phyloP scores from a whole-genome alignment of 2,329 filamentous ascomycete species.

The Cytospora schulzeri region DNA sequence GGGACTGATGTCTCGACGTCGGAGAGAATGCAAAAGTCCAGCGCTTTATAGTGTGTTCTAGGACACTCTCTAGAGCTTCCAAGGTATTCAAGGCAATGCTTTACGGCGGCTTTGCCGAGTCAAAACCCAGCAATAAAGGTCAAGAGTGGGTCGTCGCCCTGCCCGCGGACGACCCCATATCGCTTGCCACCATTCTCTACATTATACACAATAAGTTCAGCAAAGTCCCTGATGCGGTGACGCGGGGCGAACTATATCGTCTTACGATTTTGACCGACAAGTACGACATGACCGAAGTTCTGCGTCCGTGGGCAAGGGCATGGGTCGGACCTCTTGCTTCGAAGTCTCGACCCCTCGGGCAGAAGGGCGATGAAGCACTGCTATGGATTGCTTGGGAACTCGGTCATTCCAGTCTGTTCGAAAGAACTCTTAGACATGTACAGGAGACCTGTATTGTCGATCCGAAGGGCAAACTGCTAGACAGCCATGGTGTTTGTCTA shows the following conservation, averaged over 20 bases:
- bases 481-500: not conserved
- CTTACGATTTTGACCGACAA: conserved; percentile 37
- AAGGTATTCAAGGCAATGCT: not conserved
- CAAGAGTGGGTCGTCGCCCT: conserved; percentile 35
- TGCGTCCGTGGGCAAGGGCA: not conserved
- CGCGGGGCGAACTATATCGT: conserved; percentile 33
- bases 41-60: not conserved
- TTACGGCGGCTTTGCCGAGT: not conserved
- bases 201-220: conserved; percentile 37
- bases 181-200: conserved; percentile 35
- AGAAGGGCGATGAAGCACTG: not conserved
- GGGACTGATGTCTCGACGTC: not conserved
- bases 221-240: conserved; percentile 31
- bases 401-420: not conserved
- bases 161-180: conserved; percentile 36
- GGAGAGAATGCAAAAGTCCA: not conserved
- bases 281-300: conserved; percentile 34
- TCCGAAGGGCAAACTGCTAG: not conserved
- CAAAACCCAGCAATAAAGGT: not conserved
- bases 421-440: not conserved
- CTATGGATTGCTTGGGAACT: not conserved
- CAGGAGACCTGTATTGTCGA: not conserved
- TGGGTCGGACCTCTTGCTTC: not conserved
- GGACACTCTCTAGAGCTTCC: not conserved
- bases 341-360: not conserved